A percentile compares a stretch with the other conserved stretches of the same genome.
phyloP scores from a whole-genome alignment of 352 stramenopile genomes.

The Pythium folliculosum region DNA sequence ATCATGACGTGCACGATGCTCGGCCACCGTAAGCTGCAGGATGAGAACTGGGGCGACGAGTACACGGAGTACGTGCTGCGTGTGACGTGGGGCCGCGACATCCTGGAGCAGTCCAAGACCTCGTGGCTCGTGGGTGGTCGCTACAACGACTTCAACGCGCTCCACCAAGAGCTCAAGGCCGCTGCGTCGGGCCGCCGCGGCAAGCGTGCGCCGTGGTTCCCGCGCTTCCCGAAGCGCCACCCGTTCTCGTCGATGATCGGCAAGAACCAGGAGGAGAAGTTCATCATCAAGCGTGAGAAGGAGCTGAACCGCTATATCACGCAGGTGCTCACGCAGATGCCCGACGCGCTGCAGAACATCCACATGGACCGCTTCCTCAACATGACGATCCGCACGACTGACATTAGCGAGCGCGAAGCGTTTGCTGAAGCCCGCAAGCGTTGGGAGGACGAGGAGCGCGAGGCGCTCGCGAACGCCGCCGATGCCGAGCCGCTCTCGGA shows the following conservation, averaged over 20 bases:
- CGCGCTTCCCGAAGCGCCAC: slow-evolving; percentile 88
- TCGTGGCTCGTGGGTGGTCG: slow-evolving; percentile 86
- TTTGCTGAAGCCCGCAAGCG: slow-evolving; percentile 86
- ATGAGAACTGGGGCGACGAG: slow-evolving; percentile 90
- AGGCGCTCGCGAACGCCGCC: slow-evolving; percentile 82
- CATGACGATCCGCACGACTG: slow-evolving; percentile 80
- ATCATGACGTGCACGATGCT: slow-evolving; percentile 90
- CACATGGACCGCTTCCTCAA: slow-evolving; percentile 91
- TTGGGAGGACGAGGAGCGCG: slow-evolving; percentile 88
- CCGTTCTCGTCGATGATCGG: slow-evolving; percentile 90
- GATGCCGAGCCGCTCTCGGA: slow-evolving; percentile 87
- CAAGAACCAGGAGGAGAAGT: slow-evolving; percentile 92
- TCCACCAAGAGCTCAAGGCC: slow-evolving; percentile 88
- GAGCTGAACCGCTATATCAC: slow-evolving; percentile 92
- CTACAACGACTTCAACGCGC: slow-evolving; percentile 91
- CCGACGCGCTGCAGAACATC: slow-evolving; percentile 84
- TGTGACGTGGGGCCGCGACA: slow-evolving; percentile 87
- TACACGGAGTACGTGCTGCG: slow-evolving; percentile 90
- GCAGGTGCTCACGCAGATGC: slow-evolving; percentile 90
- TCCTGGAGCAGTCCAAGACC: slow-evolving; percentile 87
- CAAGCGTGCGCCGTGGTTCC: slow-evolving; percentile 89
- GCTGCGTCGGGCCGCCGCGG: slow-evolving; percentile 79
- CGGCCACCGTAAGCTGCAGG: slow-evolving; percentile 85
- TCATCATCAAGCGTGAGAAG: slow-evolving; percentile 91
- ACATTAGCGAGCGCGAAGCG: slow-evolving; percentile 88